A percentile compares a stretch with the other conserved stretches of the same genome.
phyloP scores from a whole-genome alignment of 805 yeast species.

The Candida yuanshanica region DNA sequence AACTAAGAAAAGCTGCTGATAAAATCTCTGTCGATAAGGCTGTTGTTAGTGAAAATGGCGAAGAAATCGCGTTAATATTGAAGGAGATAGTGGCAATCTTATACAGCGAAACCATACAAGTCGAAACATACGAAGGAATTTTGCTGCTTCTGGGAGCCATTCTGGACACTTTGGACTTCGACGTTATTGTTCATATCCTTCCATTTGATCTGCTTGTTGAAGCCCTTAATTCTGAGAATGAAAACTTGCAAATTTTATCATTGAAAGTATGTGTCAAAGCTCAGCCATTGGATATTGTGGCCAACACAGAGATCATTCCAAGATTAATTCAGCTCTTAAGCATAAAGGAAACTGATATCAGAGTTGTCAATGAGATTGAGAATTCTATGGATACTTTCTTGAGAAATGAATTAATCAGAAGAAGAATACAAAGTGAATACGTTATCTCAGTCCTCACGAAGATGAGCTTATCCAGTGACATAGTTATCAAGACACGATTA shows the following conservation, averaged over 20 bases:
- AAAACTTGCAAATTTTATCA: conserved; percentile 16
- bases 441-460: conserved; percentile 3
- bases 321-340: conserved; percentile 6
- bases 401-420: conserved; percentile 14
- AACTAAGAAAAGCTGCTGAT: not conserved
- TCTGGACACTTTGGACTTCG: conserved; percentile 13
- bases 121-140: conserved; percentile 12
- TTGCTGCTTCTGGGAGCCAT: conserved; percentile 11
- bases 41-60: conserved; percentile 1
- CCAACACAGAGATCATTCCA: conserved; percentile 20
- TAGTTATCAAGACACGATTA: conserved; percentile 9
- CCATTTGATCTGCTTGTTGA: conserved; percentile 13
- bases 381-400: conserved; percentile 10
- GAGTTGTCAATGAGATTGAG: conserved; percentile 18
- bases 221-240: conserved; percentile 16
- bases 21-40: conserved; percentile 9
- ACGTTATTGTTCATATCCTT: conserved; percentile 12
- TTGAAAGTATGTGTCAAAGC: conserved; percentile 18
- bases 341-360: conserved; percentile 3
- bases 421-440: conserved; percentile 15
- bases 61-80: conserved; percentile 5
- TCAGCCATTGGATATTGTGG: conserved; percentile 18
- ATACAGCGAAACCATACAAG: conserved; percentile 4
- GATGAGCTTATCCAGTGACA: conserved; percentile 7
- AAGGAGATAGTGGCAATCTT: conserved; percentile 1